phyloP scores from a whole-genome alignment of 495 filamentous ascomycete species.

The Beverwykella pulmonaria region DNA sequence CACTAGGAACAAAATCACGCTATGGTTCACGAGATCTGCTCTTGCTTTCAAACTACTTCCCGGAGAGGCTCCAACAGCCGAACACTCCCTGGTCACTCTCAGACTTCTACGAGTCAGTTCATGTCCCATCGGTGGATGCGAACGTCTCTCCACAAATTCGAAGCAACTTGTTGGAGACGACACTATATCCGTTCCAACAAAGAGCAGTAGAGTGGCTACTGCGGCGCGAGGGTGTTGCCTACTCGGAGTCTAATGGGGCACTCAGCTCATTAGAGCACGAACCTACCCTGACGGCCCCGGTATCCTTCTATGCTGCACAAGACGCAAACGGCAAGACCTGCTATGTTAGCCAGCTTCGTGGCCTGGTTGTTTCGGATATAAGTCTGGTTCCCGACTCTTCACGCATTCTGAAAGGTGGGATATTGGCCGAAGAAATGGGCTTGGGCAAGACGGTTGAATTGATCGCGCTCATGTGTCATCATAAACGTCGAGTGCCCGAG shows the following conservation, averaged over 20 bases:
- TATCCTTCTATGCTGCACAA: slow-evolving; percentile 28
- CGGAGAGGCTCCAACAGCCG: background rate
- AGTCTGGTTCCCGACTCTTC: slow-evolving; percentile 49
- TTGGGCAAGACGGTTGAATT: slow-evolving; percentile 93
- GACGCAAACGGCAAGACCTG: slow-evolving; percentile 23
- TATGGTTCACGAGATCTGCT: slow-evolving; percentile 11
- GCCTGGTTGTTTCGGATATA: slow-evolving; percentile 59
- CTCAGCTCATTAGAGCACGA: background rate
- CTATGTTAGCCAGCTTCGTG: slow-evolving; percentile 64
- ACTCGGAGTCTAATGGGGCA: slow-evolving; percentile 27
- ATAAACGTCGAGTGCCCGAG: slow-evolving; percentile 46
- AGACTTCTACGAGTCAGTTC: slow-evolving; percentile 68
- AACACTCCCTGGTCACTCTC: slow-evolving; percentile 41
- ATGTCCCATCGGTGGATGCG: slow-evolving; percentile 56
- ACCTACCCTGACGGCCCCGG: background rate
- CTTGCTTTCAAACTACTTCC: slow-evolving; percentile 28
- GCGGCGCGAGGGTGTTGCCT: slow-evolving; percentile 57
- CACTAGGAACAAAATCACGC: background rate
- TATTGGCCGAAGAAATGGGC: slow-evolving; percentile 95
- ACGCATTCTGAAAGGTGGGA: slow-evolving; percentile 56
- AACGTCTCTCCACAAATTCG: slow-evolving; percentile 49
- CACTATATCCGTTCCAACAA: slow-evolving; percentile 72
- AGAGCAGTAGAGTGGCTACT: slow-evolving; percentile 73
- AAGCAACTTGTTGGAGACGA: slow-evolving; percentile 50
- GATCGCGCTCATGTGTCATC: slow-evolving; percentile 71